Conservation (phyloP, 2,329 filamentous ascomycete genomes). For the Rutstroemia sp. region DNA sequence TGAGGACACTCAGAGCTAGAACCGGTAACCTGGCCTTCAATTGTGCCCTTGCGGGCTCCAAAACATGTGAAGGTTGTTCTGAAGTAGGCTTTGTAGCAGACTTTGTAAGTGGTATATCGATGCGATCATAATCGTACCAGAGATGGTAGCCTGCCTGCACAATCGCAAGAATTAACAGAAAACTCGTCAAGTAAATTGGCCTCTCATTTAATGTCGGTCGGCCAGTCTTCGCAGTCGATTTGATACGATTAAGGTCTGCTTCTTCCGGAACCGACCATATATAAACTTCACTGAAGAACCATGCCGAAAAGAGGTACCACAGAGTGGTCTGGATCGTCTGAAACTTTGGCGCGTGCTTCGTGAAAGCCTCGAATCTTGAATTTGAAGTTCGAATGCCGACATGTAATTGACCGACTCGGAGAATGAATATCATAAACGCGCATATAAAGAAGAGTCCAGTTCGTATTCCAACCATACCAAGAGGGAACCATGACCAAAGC, state of each 20-base stretch:
- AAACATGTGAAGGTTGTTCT: slow-evolving; percentile 32
- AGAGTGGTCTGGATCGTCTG: slow-evolving; percentile 62
- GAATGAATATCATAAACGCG: slow-evolving; percentile 69
- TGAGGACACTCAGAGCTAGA: slow-evolving; percentile 27
- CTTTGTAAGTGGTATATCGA: slow-evolving; percentile 35
- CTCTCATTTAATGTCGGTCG: slow-evolving; percentile 77
- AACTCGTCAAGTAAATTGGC: slow-evolving; percentile 69
- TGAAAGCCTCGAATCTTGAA: slow-evolving; percentile 59
- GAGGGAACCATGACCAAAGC: slow-evolving; percentile 80
- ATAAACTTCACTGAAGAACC: slow-evolving; percentile 73
- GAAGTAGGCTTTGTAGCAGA: slow-evolving; percentile 23
- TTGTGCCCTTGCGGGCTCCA: slow-evolving; percentile 31
- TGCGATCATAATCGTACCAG: slow-evolving; percentile 62
- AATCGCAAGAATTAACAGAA: slow-evolving; percentile 61
- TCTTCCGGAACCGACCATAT: slow-evolving; percentile 58
- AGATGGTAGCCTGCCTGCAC: slow-evolving; percentile 66
- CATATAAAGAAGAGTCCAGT: slow-evolving; percentile 69
- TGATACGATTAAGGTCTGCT: slow-evolving; percentile 65
- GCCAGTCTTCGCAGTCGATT: slow-evolving; percentile 60
- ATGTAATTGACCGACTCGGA: slow-evolving; percentile 80
- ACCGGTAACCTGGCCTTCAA: slow-evolving; percentile 31
- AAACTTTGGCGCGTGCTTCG: slow-evolving; percentile 43
- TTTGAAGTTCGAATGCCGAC: slow-evolving; percentile 64
- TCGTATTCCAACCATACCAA: slow-evolving; percentile 69
- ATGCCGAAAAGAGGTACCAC: slow-evolving; percentile 73